Evolutionary conservation across 2,329 filamentous ascomycete species (phyloP), one percentile per base, ranked within the genome.

Genomic region (Fusarium irregulare): DNA sequence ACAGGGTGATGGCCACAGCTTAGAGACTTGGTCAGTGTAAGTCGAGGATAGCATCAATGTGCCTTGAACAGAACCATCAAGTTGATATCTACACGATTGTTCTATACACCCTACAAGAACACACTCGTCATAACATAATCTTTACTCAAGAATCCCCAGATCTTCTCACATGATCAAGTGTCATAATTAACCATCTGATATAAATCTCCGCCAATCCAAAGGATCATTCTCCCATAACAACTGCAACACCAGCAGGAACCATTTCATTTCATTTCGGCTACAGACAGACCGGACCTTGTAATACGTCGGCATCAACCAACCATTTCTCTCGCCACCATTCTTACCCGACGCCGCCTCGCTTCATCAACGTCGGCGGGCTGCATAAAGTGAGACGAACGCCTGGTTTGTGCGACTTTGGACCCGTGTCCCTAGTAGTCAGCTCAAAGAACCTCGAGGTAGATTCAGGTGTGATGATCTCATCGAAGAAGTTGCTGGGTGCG

Each of bases 281-380:
- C 51, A 51, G 50, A 66, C 66, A 69, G 56, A 44, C 37, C 41
- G 21, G 20, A 8, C 14, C 44, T 42, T 51, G 66, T 69, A 25
- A 23, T 42, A 69, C 66, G 18, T 66, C 14, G 21, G 11, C n/a
- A 30, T 28, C 30, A 46, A 7, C 60, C 66, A 69, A 61, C 55
- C 60, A 62, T 30, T n/a, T 58, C 51, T 44, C 12, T 54, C 30
- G 44, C 23, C 56, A 44, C 48, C 27, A 30, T 69, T 44, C 28
- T 42, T 32, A 49, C 48, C 53, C 48, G 64, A 62, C 59, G 59
- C 58, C 51, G 46, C 51, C 65, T 75, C 73, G 73, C 73, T 74
- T 74, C 68, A 60, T 65, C 32, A 62, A 63, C 53, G 45, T 54
- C 55, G 60, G 56, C 47, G 71, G 50, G 49, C 50, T 71, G 71